Evolutionary conservation across 371 early-diverging fungal genomes (phyloP), one percentile per base, ranked within the genome.

Genomic region (Parasitella parasitica): DNA sequence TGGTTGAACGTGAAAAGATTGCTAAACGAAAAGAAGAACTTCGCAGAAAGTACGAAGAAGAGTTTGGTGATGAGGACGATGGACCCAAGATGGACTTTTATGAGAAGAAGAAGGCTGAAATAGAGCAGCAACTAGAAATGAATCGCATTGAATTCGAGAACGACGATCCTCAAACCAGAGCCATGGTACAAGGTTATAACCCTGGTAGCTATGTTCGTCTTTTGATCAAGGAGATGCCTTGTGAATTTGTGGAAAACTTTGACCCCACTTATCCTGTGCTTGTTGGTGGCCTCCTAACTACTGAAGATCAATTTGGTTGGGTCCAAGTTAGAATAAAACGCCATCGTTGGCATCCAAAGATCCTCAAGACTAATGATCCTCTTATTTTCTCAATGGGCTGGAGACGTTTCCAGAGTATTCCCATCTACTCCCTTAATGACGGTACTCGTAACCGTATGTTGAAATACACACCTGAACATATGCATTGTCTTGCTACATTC

Each of bases 381-480:
- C 83, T 97, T 38, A 92, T 99, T 57, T 91, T 98, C 61, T 98
- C 99, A 6, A 78, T 99, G 54, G 99, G 99, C 16, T 99, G 99
- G 99, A 86, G 97, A 38, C 92, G 99, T 53, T 96, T 97, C 89
- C 98, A 99, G 74, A 92, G 92, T 36, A 89, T 97, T 60, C 99
- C 99, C 4, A 78, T 97, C 36, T 99, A 95, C 78, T 97, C 94
- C 36, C 78, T 97, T 38, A 90, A 95, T 73, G 97, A 95, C 70
- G 92, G 93, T 41, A 94, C 90, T 36, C 86, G 98, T 48, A 98
- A 97, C 78, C 88, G 97, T 59, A 93, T 98, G 95, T 85, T 99
- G 48, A 99, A 99, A 78, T 98, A 99, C 76, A 97, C 98, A 6
- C 99, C 99, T 6, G 97, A 97, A 75, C 98, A 97, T 71, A 97